Evolutionary conservation across 108 stramenopile genomes (phyloP).

Genomic region (Cylindrotheca fusiformis): DNA sequence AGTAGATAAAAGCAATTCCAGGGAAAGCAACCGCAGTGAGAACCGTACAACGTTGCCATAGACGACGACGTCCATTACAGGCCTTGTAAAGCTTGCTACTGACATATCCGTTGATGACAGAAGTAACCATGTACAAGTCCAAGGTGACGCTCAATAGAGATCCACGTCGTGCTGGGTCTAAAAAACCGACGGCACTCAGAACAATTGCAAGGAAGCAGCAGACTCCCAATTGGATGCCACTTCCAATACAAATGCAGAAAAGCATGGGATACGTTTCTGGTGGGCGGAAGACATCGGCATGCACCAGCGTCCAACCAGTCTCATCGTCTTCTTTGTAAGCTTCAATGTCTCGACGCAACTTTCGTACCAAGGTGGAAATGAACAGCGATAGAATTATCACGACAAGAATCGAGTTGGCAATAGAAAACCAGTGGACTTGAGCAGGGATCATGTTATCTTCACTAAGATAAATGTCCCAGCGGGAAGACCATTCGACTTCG

Average conservation of each 20-base stretch:
- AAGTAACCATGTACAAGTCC: slow-evolving; percentile 89
- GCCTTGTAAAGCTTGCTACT: slow-evolving; percentile 90
- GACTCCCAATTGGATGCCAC: slow-evolving; percentile 82
- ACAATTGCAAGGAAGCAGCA: slow-evolving; percentile 70
- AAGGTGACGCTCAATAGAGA: slow-evolving; percentile 87
- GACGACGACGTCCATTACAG: slow-evolving; percentile 90
- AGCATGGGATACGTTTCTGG: slow-evolving; percentile 90
- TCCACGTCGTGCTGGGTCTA: slow-evolving; percentile 92
- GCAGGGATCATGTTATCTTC: slow-evolving; percentile 88
- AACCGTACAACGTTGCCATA: slow-evolving; percentile 94
- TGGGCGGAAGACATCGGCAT: no score
- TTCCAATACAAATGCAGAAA: slow-evolving; percentile 94
- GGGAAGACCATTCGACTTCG: slow-evolving; percentile 89
- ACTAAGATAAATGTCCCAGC: no score
- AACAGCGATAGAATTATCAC: slow-evolving; percentile 92
- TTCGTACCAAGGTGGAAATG: slow-evolving; percentile 92
- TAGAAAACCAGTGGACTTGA: slow-evolving; percentile 97
- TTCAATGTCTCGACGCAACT: slow-evolving; percentile 91
- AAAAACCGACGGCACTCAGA: slow-evolving; percentile 90
- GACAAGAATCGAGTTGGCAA: slow-evolving; percentile 92
- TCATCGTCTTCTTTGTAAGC: slow-evolving; percentile 96
- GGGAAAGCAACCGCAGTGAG: slow-evolving; percentile 88
- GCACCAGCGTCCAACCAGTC: slow-evolving; percentile 98
- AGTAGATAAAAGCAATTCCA: slow-evolving; percentile 74
- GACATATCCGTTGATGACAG: slow-evolving; percentile 85